A percentile compares a stretch with the other conserved stretches of the same genome.
These are phyloP conservation scores for Penicillium polonicum DNA, from an alignment of 2,329 filamentous ascomycete genomes.

Conservation along the genomic window DNA sequence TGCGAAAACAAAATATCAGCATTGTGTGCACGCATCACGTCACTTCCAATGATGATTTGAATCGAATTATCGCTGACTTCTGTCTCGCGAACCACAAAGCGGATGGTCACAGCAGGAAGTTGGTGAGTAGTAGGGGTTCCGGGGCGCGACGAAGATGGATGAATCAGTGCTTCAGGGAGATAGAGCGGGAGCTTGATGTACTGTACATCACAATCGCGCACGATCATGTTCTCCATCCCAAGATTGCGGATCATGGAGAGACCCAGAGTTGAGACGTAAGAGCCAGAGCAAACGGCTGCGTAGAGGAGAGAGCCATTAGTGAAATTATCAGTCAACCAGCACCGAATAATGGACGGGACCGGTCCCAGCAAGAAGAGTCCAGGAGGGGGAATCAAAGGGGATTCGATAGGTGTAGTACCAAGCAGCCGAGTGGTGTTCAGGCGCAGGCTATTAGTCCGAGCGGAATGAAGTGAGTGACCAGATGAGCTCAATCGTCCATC, in stretches of 20 bases:
- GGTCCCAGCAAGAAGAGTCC: conserved; percentile 82
- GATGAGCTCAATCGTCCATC: conserved; percentile 92
- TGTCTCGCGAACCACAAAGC: conserved; percentile 69
- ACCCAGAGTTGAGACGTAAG: conserved; percentile 81
- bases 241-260: conserved; percentile 72
- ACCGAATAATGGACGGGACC: conserved; percentile 90
- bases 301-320: conserved; percentile 87
- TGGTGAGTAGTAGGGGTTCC: conserved; percentile 71
- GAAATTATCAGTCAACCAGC: conserved; percentile 89
- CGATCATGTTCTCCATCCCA: conserved; percentile 65
- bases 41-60: conserved; percentile 86
- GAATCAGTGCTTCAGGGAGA: conserved; percentile 85
- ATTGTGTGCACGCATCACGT: conserved; percentile 79
- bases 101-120: conserved; percentile 75
- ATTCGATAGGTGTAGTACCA: conserved; percentile 63
- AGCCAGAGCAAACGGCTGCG: conserved; percentile 87
- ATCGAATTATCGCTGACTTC: conserved; percentile 58
- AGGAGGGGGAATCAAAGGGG: conserved; percentile 75
- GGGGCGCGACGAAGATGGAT: conserved; percentile 67
- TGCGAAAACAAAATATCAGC: conserved; percentile 91
- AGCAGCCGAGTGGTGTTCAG: conserved; percentile 68
- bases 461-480: conserved; percentile 75
- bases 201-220: conserved; percentile 63
- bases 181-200: conserved; percentile 79
- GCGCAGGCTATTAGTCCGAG: conserved; percentile 82